Evolutionary conservation across 345 rosid genomes (phyloP).

Genomic region (Eucalyptus sp.): DNA sequence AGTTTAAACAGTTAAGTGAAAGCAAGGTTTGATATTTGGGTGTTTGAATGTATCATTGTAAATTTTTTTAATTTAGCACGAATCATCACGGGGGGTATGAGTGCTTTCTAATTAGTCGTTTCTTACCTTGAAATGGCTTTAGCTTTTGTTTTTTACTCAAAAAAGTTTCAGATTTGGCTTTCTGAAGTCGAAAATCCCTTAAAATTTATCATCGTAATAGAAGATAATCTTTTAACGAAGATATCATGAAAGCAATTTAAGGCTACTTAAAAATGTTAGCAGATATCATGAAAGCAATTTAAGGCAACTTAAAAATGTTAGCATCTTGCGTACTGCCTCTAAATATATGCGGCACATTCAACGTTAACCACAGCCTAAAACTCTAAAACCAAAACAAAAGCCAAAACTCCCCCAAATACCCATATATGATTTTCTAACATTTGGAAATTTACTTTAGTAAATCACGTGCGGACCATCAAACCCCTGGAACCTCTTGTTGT

Average conservation of each 20-base stretch:
- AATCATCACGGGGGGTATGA: background rate
- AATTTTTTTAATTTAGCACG: background rate
- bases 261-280: background rate
- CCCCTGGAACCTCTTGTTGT: background rate
- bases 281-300: background rate
- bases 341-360: background rate
- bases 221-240: background rate
- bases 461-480: background rate
- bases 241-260: background rate
- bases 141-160: no score
- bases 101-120: background rate
- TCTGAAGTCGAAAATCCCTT: background rate
- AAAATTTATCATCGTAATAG: background rate
- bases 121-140: background rate
- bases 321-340: background rate
- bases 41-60: background rate
- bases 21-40: background rate
- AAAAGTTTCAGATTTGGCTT: background rate
- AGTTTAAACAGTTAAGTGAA: background rate
- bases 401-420: background rate
- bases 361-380: background rate
- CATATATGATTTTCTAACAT: background rate
- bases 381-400: background rate
- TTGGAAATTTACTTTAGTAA: background rate
- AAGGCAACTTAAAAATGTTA: background rate